Percentiles rank a stretch among this genome's conserved stretches.
Conservation (phyloP, 331 rosid genomes). For the Rosa hybrid region DNA sequence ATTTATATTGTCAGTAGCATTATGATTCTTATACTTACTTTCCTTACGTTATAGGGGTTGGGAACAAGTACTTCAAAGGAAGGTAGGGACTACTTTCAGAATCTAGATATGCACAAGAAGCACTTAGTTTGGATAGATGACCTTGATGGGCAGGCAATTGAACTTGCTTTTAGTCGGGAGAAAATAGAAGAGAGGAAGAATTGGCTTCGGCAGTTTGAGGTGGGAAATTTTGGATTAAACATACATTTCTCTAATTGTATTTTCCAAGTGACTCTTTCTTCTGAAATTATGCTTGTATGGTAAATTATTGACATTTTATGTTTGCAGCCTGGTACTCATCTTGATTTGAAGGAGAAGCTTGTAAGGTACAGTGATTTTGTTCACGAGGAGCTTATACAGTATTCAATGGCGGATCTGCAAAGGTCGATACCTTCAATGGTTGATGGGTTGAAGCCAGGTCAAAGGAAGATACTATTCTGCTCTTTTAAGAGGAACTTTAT, state of each 20-base stretch:
- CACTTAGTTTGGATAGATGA: conserved; percentile 86
- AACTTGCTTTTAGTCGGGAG: conserved; percentile 88
- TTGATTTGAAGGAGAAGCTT: conserved; percentile 59
- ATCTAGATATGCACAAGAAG: conserved; percentile 69
- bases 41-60: conserved; percentile 60
- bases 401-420: conserved; percentile 88
- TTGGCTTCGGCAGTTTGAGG: conserved; percentile 95
- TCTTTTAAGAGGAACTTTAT: conserved; percentile 83
- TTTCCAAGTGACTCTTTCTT: background rate
- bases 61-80: conserved; percentile 95
- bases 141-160: conserved; percentile 77
- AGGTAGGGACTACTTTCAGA: conserved; percentile 85
- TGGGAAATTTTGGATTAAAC: conserved; percentile 19
- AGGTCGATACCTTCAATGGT: conserved; percentile 97
- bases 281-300: conserved; percentile 1
- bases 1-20: background rate
- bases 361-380: conserved; percentile 90
- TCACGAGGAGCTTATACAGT: conserved; percentile 86
- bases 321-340: conserved; percentile 83
- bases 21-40: background rate
- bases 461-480: conserved; percentile 86
- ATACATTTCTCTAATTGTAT: background rate
- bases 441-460: conserved; percentile 98
- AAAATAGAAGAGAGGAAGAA: conserved; percentile 86
- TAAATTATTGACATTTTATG: background rate